A percentile compares a stretch with the other conserved stretches of the same genome.
Conservation (phyloP, 495 filamentous ascomycete species). For the Bacidia gigantensis region DNA sequence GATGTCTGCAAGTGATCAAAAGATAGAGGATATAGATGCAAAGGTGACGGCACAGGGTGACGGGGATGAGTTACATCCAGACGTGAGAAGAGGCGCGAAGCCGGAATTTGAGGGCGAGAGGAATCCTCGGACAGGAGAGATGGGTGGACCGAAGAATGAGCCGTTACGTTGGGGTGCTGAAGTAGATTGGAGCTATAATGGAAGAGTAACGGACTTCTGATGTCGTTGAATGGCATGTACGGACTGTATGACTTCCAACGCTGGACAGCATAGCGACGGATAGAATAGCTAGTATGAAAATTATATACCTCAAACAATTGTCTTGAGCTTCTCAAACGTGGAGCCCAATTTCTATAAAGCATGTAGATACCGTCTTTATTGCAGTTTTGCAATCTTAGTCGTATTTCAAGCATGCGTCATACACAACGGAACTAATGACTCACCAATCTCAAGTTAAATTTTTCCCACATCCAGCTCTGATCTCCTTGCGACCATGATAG, state of each 20-base stretch:
- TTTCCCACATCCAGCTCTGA: too few relatives aligned
- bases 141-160: constrained; percentile 96
- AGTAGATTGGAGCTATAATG: constrained; percentile 94
- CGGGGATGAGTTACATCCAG: constrained; percentile 53
- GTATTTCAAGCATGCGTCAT: too few relatives aligned
- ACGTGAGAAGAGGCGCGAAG: constrained; percentile 55
- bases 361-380: too few relatives aligned
- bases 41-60: constrained; percentile 36
- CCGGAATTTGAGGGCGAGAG: constrained; percentile 90
- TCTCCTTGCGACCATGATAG: neutral
- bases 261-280: neutral
- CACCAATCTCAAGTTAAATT: too few relatives aligned
- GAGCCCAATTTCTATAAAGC: too few relatives aligned
- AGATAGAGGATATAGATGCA: constrained; percentile 17
- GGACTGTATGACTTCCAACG: too few relatives aligned
- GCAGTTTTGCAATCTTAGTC: too few relatives aligned
- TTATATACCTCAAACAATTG: too few relatives aligned
- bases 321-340: too few relatives aligned
- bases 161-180: constrained; percentile 69
- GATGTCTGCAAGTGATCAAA: constrained; percentile 16
- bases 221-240: too few relatives aligned
- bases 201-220: constrained; percentile 88
- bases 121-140: constrained; percentile 92
- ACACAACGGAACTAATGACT: neutral
- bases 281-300: too few relatives aligned